Evolutionary conservation across 2,329 filamentous ascomycete species (phyloP).

Genomic region (Dactylellina sp.): DNA sequence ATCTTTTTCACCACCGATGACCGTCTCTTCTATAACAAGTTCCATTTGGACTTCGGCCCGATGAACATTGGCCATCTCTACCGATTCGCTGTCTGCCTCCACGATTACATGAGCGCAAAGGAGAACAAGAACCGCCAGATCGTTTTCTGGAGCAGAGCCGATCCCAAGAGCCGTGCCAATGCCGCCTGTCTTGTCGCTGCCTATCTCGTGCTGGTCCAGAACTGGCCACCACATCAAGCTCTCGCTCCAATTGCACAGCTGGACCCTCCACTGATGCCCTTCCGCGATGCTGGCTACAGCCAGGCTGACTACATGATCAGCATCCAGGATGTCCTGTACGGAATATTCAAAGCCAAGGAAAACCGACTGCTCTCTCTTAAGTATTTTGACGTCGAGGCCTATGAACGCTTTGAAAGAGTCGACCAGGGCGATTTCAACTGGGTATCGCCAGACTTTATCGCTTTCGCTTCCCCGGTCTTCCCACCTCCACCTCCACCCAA

Average conservation of each 20-base stretch:
- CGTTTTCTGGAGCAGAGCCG: constrained; percentile 94
- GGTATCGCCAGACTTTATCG: constrained; percentile 93
- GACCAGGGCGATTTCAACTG: constrained; percentile 99
- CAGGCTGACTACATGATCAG: constrained; percentile 96
- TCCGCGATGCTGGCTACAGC: constrained; percentile 97
- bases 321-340: constrained; percentile 97
- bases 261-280: constrained; percentile 97
- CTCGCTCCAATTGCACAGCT: constrained; percentile 95
- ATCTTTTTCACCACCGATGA: constrained; percentile 98
- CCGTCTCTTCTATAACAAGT: constrained; percentile 93
- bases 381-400: constrained; percentile 95
- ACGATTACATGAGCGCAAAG: constrained; percentile 91
- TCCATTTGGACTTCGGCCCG: constrained; percentile 97
- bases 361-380: constrained; percentile 90
- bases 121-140: constrained; percentile 90
- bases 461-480: constrained; percentile 91
- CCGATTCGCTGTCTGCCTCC: constrained; percentile 93
- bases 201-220: constrained; percentile 97
- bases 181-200: constrained; percentile 93
- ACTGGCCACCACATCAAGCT: constrained; percentile 95
- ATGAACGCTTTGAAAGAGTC: constrained; percentile 93
- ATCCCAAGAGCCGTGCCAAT: constrained; percentile 93
- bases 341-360: constrained; percentile 98
- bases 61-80: constrained; percentile 97
- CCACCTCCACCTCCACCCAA: constrained; percentile 76